Conservation (phyloP, 208 protist species). For the Trypanosoma vivax region DNA sequence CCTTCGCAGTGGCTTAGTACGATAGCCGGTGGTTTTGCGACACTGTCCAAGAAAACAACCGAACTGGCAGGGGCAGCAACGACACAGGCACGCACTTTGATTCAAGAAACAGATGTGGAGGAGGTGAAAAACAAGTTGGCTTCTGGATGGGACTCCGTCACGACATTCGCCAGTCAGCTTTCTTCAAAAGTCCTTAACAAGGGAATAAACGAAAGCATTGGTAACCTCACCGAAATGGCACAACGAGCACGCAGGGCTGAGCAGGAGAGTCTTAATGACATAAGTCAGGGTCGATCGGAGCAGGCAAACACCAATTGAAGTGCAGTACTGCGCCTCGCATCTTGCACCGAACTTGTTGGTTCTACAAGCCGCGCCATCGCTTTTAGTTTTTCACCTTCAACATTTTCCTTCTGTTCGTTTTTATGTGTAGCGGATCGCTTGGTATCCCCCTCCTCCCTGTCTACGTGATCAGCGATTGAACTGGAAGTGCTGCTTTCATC, state of each 20-base stretch:
- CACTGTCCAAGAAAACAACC: conserved; percentile 55
- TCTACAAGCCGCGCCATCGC: too few relatives aligned
- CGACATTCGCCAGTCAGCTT: conserved; percentile 40
- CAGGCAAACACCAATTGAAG: too few relatives aligned
- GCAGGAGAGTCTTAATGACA: background rate
- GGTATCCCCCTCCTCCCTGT: too few relatives aligned
- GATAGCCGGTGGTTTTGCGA: conserved; percentile 46
- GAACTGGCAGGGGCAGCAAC: conserved; percentile 53
- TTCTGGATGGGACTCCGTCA: conserved; percentile 48
- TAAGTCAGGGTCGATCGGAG: too few relatives aligned
- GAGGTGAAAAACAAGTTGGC: conserved; percentile 38
- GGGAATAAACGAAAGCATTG: conserved; percentile 17
- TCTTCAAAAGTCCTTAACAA: conserved; percentile 28
- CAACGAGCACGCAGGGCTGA: conserved; percentile 34
- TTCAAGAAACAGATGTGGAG: conserved; percentile 52
- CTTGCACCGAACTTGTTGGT: too few relatives aligned
- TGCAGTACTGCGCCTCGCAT: too few relatives aligned
- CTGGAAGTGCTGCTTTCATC: too few relatives aligned
- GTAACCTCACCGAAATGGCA: conserved; percentile 39
- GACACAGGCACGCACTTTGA: conserved; percentile 25
- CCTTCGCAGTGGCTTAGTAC: conserved; percentile 48
- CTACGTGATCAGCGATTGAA: too few relatives aligned
- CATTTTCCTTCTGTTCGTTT: too few relatives aligned
- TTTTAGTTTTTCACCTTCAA: too few relatives aligned
- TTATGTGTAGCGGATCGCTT: too few relatives aligned